Percentiles rank a stretch among this genome's conserved stretches.
These are phyloP conservation scores for Lippia alba DNA, from an alignment of 305 asterid species.

Conservation along the genomic window DNA sequence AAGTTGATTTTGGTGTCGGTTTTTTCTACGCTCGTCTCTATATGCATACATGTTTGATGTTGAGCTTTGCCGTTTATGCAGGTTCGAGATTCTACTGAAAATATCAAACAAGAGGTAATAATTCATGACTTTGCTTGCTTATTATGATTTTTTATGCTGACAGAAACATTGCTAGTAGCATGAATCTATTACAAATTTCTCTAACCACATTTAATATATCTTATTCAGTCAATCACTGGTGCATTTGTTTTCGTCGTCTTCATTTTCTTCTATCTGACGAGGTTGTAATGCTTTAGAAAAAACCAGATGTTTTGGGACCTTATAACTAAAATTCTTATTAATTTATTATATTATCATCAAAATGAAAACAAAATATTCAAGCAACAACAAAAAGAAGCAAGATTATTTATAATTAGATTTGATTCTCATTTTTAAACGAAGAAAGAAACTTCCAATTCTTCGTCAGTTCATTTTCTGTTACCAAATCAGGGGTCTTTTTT, in stretches of 20 bases:
- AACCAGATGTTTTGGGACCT: too few relatives aligned
- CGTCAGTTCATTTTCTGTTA: too few relatives aligned
- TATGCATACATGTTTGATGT: slow-evolving; percentile 27
- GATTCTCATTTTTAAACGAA: too few relatives aligned
- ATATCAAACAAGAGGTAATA: slow-evolving; percentile 58
- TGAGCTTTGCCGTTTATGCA: slow-evolving; percentile 41
- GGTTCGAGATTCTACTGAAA: slow-evolving; percentile 55
- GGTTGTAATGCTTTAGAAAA: too few relatives aligned
- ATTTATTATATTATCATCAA: too few relatives aligned
- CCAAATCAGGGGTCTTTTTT: too few relatives aligned
- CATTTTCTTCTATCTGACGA: too few relatives aligned
- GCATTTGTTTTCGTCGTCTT: not conserved
- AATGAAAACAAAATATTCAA: too few relatives aligned
- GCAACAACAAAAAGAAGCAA: too few relatives aligned
- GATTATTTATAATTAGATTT: too few relatives aligned
- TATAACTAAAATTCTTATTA: too few relatives aligned
- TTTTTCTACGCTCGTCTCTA: not conserved
- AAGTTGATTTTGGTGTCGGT: slow-evolving; percentile 43
- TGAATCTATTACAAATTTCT: not conserved
- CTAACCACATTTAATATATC: slow-evolving; percentile 4
- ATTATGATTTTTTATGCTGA: not conserved
- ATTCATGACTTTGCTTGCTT: not conserved
- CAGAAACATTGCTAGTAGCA: not conserved
- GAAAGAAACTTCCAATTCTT: too few relatives aligned
- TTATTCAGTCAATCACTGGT: slow-evolving; percentile 14